These are phyloP conservation scores for Acrasis kona DNA, from an alignment of 78 protist species.

Conservation along the genomic window DNA sequence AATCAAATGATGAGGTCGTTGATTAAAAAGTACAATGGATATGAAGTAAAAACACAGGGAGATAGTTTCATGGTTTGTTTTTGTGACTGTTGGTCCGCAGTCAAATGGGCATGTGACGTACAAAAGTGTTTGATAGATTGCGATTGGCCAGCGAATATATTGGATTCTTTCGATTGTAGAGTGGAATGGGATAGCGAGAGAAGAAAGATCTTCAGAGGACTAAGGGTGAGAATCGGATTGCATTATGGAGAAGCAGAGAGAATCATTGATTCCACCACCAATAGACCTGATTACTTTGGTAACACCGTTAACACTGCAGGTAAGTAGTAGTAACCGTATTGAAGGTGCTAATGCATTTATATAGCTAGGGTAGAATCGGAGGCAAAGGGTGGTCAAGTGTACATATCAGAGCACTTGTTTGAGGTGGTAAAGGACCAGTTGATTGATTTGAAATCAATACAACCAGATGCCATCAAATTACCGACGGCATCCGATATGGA, in stretches of 20 bases:
- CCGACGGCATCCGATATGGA: no score
- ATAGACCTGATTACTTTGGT: not conserved
- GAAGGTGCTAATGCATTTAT: no score
- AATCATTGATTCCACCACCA: not conserved
- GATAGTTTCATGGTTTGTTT: conserved; percentile 34
- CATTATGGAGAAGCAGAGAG: not conserved
- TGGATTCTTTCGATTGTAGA: no score
- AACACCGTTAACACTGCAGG: not conserved
- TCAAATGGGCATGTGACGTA: conserved; percentile 11
- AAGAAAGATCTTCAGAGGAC: not conserved
- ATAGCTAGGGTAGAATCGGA: not conserved
- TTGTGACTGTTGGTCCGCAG: conserved; percentile 4
- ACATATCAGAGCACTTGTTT: not conserved
- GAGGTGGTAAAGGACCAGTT: not conserved
- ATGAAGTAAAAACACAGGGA: conserved; percentile 39
- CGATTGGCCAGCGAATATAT: conserved; percentile 57
- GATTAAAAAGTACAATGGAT: not conserved
- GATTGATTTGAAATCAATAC: no score
- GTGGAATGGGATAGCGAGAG: no score
- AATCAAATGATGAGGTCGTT: conserved; percentile 8
- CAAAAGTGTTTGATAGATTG: conserved; percentile 19
- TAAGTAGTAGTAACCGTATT: no score
- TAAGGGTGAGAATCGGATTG: conserved; percentile 1
- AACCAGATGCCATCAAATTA: no score
- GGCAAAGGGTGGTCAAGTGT: not conserved